phyloP scores from a whole-genome alignment of 192 early-diverging fungal genomes.

The Coemansia sp. region DNA sequence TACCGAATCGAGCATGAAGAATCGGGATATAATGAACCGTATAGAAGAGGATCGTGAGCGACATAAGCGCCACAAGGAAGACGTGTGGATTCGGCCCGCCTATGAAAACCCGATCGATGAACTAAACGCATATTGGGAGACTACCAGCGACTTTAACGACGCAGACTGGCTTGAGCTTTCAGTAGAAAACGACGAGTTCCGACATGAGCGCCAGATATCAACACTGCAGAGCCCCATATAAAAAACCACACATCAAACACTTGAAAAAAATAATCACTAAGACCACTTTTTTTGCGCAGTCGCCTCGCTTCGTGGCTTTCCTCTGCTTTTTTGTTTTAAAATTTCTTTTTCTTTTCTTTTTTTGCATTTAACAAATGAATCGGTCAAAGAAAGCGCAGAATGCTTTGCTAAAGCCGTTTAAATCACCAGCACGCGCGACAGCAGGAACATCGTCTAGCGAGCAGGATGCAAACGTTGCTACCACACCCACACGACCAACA shows the following conservation, averaged over 20 bases:
- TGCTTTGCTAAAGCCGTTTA: constrained; percentile 41
- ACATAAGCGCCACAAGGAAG: constrained; percentile 57
- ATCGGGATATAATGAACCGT: constrained; percentile 52
- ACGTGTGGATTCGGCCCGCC: constrained; percentile 52
- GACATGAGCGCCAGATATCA: constrained; percentile 13
- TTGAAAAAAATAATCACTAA: neutral
- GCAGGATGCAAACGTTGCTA: neutral
- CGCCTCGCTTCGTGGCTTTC: neutral
- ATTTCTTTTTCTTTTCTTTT: constrained; percentile 11
- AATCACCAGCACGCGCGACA: constrained; percentile 28
- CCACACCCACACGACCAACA: constrained; percentile 3
- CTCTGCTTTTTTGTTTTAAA: constrained; percentile 4
- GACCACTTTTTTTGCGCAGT: constrained; percentile 13
- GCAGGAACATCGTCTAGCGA: neutral
- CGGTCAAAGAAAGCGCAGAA: constrained; percentile 16
- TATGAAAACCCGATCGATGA: constrained; percentile 35
- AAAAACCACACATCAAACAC: neutral
- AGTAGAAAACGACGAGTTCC: constrained; percentile 39
- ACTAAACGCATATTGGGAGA: constrained; percentile 52
- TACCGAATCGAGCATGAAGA: constrained; percentile 29
- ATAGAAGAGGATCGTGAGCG: constrained; percentile 61
- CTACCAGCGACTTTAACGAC: constrained; percentile 48
- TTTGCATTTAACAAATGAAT: constrained; percentile 18
- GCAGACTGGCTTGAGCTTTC: constrained; percentile 45
- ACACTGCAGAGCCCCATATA: neutral